These are phyloP conservation scores for Tetraselmis chui DNA, from an alignment of 139 green algal species.

Conservation along the genomic window DNA sequence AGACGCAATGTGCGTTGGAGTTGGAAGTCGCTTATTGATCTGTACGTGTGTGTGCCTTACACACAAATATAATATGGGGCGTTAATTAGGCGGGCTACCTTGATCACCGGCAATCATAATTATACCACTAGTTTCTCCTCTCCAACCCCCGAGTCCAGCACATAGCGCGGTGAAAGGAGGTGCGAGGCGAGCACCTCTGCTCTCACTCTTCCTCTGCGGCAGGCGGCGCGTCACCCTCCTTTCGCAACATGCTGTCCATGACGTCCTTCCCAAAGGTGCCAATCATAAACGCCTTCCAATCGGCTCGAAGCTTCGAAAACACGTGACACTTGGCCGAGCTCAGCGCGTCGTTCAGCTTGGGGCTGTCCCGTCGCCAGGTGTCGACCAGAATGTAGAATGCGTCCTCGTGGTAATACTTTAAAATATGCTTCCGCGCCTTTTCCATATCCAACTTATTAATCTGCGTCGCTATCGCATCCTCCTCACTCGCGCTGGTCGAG, in stretches of 20 bases:
- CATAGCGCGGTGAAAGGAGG: too few species aligned
- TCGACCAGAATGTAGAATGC: background rate
- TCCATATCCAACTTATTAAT: background rate
- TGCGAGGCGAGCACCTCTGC: too few species aligned
- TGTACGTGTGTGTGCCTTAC: too few species aligned
- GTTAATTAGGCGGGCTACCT: too few species aligned
- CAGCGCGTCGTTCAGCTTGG: background rate
- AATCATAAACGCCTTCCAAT: background rate
- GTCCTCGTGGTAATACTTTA: background rate
- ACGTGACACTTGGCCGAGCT: background rate
- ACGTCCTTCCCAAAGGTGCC: background rate
- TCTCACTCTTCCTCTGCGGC: background rate
- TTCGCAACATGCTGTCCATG: background rate
- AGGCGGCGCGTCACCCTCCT: background rate
- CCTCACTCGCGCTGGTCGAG: background rate
- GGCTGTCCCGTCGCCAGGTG: background rate
- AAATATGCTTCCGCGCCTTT: background rate
- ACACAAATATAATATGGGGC: too few species aligned
- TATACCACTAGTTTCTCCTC: too few species aligned
- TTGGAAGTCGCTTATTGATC: too few species aligned
- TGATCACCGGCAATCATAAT: too few species aligned
- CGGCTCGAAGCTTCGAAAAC: background rate
- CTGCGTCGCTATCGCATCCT: background rate
- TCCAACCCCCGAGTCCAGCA: too few species aligned
- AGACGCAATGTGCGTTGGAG: too few species aligned